phyloP scores from a whole-genome alignment of 257 asterid species.

The Leonotis leonurus region DNA sequence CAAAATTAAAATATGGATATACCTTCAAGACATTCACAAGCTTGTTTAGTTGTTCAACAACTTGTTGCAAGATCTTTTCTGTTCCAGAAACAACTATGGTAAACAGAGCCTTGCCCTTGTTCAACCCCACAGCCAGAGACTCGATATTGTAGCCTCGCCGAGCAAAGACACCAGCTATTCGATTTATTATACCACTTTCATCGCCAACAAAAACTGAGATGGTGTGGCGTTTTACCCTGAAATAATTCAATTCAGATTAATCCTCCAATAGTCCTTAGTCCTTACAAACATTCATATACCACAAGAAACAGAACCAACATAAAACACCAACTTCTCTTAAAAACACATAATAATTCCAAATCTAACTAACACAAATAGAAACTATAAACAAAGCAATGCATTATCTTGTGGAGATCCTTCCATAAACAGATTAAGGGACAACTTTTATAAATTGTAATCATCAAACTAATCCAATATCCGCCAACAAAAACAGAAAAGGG shows the following conservation, averaged over 20 bases:
- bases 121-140: slow-evolving; percentile 88
- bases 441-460: neutral
- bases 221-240: slow-evolving; percentile 62
- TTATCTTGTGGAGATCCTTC: neutral
- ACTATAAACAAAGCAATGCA: neutral
- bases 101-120: slow-evolving; percentile 78
- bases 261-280: neutral
- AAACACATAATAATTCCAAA: neutral
- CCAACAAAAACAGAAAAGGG: neutral
- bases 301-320: neutral
- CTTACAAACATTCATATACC: neutral
- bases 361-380: neutral
- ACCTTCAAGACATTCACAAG: slow-evolving; percentile 79
- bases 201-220: slow-evolving; percentile 87
- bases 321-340: neutral
- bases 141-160: slow-evolving; percentile 84
- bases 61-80: slow-evolving; percentile 61
- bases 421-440: neutral
- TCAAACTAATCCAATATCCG: neutral
- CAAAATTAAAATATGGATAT: neutral
- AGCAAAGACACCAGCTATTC: slow-evolving; percentile 89
- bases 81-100: slow-evolving; percentile 84
- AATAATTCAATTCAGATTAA: slow-evolving; percentile 13
- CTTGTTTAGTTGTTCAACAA: slow-evolving; percentile 76
- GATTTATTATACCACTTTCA: slow-evolving; percentile 83